phyloP scores from a whole-genome alignment of 805 yeast genomes.

The Saccharomycopsis oosterbeekiorum region DNA sequence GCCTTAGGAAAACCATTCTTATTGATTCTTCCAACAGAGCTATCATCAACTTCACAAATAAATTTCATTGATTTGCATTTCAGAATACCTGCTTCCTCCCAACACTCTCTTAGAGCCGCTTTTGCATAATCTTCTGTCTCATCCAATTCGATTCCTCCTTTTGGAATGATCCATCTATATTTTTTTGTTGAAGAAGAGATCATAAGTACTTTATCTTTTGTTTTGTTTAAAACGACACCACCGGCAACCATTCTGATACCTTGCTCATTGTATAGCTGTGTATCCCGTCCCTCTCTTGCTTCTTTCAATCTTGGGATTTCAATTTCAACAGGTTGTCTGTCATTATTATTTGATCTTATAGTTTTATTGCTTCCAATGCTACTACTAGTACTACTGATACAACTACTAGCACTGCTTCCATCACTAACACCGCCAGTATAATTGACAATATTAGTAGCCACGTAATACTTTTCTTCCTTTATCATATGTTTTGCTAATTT shows the following conservation, averaged over 20 bases:
- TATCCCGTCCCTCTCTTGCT: not conserved
- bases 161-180: conserved; percentile 81
- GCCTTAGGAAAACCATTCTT: conserved; percentile 43
- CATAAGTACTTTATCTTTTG: conserved; percentile 58
- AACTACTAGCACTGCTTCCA: not conserved
- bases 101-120: conserved; percentile 78
- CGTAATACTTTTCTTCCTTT: too few species aligned
- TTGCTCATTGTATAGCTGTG: not conserved
- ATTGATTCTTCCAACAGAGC: not conserved
- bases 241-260: conserved; percentile 94
- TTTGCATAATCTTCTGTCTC: conserved; percentile 39
- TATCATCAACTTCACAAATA: conserved; percentile 61
- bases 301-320: not conserved
- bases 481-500: too few species aligned
- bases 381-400: not conserved
- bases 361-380: not conserved
- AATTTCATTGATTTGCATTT: conserved; percentile 47
- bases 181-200: conserved; percentile 63
- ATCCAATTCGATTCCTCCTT: conserved; percentile 90
- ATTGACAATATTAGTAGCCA: too few species aligned
- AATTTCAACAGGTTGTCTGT: not conserved
- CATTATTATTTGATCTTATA: not conserved
- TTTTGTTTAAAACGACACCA: conserved; percentile 58
- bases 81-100: conserved; percentile 93
- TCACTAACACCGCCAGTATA: too few species aligned